Base-by-base conservation (phyloP, 148 eudicot species). In the Silene conica region DNA sequence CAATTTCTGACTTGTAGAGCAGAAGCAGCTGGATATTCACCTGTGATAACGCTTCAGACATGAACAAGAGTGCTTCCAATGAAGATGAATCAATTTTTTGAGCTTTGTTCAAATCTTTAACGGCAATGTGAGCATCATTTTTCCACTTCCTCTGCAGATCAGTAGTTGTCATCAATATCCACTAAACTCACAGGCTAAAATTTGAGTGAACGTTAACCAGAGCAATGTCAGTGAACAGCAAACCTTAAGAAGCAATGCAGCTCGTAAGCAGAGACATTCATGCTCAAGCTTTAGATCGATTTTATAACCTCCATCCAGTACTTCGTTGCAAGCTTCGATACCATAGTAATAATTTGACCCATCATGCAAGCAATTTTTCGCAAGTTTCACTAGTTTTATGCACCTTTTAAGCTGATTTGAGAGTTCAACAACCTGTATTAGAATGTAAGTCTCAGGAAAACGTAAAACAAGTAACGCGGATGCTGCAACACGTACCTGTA, bases 191-290 rank as follows among this genome's bases (percentile, higher is more conserved):
- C 62, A 19, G 60, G 68, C 23, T 19, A 71, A n/a, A 77, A 56
- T 18, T 28, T 10, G 25, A n/a, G 75, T 58, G 20, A 69, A 69
- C 22, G 56, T 81, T 34, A 73, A 69, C 54, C 71, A 38, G 59
- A 56, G 10, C 54, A 15, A 67, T 63, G 66, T 31, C 59, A 70
- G 22, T 46, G 46, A 78, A 95, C 52, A 66, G 22, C 41, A 38
- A 78, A 95, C 99, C 99, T 95, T 90, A 43, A 95, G 90, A 70
- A 95, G 87, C 87, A 95, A 79, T 74, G 96, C 87, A 63, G 99
- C 99, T 74, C 94, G 97, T 65, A 80, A 69, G 74, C 96, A 92
- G 69, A 95, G 86, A 79, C 92, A 89, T 73, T 92, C 96, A 79
- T 87, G 97, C 87, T 77, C 84, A 74, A 92, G 83, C 73, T 72